Evolutionary conservation across 2,329 filamentous ascomycete genomes (phyloP).

Genomic region (Colletotrichum sp.): DNA sequence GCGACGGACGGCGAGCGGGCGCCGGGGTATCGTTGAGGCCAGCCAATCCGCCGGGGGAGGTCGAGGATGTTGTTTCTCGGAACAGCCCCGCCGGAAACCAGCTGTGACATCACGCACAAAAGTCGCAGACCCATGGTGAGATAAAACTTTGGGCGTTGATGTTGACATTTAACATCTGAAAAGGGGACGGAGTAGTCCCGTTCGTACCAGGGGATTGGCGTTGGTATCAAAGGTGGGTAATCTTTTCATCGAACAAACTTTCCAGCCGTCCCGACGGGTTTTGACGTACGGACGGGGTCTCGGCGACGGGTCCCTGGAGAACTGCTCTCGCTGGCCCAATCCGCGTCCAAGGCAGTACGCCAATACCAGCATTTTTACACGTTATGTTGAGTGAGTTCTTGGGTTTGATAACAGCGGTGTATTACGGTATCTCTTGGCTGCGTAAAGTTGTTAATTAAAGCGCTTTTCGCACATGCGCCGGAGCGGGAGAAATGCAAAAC

Average conservation of each 20-base stretch:
- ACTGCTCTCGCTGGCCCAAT: background rate
- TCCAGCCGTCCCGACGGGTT: background rate
- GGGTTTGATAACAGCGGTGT: background rate
- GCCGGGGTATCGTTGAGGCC: background rate
- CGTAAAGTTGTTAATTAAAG: background rate
- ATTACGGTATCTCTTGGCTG: background rate
- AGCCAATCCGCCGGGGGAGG: too few relatives aligned
- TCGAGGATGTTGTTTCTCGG: background rate
- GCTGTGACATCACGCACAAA: background rate
- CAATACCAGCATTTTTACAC: background rate
- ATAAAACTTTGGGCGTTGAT: background rate
- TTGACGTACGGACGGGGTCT: background rate
- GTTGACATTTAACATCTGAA: background rate
- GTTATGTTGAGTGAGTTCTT: background rate
- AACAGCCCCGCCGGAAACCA: background rate
- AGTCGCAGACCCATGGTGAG: background rate
- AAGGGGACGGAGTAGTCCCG: background rate
- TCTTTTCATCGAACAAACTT: background rate
- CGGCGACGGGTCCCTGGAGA: background rate
- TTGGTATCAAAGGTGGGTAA: background rate
- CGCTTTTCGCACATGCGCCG: accelerated
- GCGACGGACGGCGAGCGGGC: background rate
- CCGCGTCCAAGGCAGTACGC: background rate
- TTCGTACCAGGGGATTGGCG: background rate
- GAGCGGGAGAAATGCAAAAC: background rate